Base-by-base conservation (phyloP, 352 stramenopile species). In the Blastocystis sp. region DNA sequence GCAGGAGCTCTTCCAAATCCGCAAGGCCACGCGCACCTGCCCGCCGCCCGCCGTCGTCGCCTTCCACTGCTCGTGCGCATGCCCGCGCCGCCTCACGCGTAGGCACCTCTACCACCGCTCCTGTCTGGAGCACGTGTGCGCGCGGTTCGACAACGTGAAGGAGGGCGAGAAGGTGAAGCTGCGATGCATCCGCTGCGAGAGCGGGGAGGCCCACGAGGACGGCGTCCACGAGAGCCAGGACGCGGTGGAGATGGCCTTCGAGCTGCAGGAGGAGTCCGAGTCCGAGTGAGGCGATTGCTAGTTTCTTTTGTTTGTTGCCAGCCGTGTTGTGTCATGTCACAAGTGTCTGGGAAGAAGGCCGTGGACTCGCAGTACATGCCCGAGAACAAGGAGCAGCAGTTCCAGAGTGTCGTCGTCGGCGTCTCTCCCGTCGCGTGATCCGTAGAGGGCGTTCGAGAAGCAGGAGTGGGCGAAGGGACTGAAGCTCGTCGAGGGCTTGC, bases 171-270 rank as follows among this genome's bases (percentile, higher is more conserved):
- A 11, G 23, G 71, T 81, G 23, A 59, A 81, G 19, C n/a, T 81
- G 56, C 71, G 71, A 4, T 81, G 71, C 62, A 81, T 81, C 66
- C 71, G 71, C n/a, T 81, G 71, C 41, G 71, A 81, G 71, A 81
- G 71, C 40, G 71, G 71, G 23, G 71, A 81, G 11, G 40, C 71
- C 2, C 66, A 77, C 1, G 52, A 64, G 10, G 71, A 81, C 17
- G 38, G 21, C 21, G 14, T 56, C 5, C n/a, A 61, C 21, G 40
- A 40, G 71, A 53, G 71, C 19, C 52, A 66, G 45, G 69, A 62
- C 53, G 40, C 41, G 23, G n/a, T 64, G 23, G 71, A 81, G 19
- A 23, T 64, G 45, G 14, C 43, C 10, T 81, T 81, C 40, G 71
- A 81, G 59, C 52, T 81, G 59, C 71, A 81, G 28, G 41, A 64